These are phyloP conservation scores for Exophiala oligosperma DNA, from an alignment of 2,329 filamentous ascomycete genomes.

Conservation along the genomic window DNA sequence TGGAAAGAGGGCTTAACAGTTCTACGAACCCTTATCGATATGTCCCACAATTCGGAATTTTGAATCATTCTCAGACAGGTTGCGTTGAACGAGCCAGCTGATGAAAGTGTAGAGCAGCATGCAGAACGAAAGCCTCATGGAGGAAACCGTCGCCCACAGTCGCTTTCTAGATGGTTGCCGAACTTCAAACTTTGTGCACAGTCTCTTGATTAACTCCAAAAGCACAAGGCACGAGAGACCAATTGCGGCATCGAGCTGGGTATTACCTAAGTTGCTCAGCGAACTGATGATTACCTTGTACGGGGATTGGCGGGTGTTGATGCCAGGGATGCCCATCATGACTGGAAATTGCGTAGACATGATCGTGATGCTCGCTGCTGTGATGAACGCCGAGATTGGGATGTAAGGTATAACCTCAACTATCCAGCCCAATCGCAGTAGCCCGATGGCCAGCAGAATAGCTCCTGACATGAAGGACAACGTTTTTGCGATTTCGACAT, in stretches of 20 bases:
- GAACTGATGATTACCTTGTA: constrained; percentile 82
- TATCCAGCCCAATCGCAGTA: constrained; percentile 80
- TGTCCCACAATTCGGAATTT: constrained; percentile 11
- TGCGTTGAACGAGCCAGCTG: constrained; percentile 77
- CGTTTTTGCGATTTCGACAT: constrained; percentile 67
- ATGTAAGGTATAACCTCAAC: constrained; percentile 89
- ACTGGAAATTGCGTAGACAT: constrained; percentile 76
- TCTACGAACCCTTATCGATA: constrained; percentile 43
- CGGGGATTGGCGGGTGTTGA: constrained; percentile 75
- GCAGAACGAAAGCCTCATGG: constrained; percentile 83
- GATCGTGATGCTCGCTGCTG: constrained; percentile 87
- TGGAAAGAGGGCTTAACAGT: not conserved
- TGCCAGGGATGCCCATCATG: constrained; percentile 71
- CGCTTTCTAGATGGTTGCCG: constrained; percentile 69
- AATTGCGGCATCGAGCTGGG: constrained; percentile 75
- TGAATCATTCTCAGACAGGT: constrained; percentile 46
- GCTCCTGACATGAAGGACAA: constrained; percentile 74
- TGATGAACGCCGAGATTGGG: constrained; percentile 92
- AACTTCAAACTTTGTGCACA: constrained; percentile 65
- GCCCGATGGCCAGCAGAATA: constrained; percentile 74
- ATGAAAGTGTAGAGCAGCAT: constrained; percentile 90
- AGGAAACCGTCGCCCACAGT: constrained; percentile 81
- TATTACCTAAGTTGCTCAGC: constrained; percentile 65
- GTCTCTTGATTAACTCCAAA: constrained; percentile 71
- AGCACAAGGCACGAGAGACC: constrained; percentile 74